Evolutionary conservation across 768 basidiomycete species (phyloP), one percentile per base, ranked within the genome.

Genomic region (Xerocomus spinulosus): DNA sequence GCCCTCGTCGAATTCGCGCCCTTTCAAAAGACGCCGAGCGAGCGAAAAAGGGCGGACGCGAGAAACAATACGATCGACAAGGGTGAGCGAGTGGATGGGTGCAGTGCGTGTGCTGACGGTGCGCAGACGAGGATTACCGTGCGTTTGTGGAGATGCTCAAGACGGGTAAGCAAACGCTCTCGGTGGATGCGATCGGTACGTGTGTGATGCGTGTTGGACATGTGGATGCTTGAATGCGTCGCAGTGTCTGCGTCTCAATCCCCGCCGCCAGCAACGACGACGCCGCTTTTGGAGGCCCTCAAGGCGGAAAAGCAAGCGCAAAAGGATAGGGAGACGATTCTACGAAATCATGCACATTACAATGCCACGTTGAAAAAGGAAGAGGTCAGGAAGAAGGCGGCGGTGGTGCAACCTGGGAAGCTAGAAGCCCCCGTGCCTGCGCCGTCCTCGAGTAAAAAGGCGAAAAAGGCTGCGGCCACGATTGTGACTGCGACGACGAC

Each of bases 1-100:
- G 93, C 90, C 2, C 74, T 96, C 4, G 92, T 99, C 7, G 95
- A 99, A 67, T 97, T 88, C 60, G 88, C 96, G 0, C 92, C 93
- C 5, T 90, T 86, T 53, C 93, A 92, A 65, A 96, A 92, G 61
- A 68, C 86, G 10, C 90, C 93, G 0, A 61, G 77, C 0, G 75
- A 77, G 51, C 82, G 86, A 67, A 83, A 82, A 66, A 97, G 95
- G 68, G 63, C 66, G 0, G 95, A 99, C 58, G 78, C 77, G 29
- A 74, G 92, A 20, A 85, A 83, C 55, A 90, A 80, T 0, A 95
- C 93, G 0, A 95, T 99, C 46, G 92, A 94, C 56, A 82, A 88
- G 70, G 61, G 51, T n/a, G n/a, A n/a, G n/a, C n/a, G n/a, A n/a
- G n/a, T n/a, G n/a, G n/a, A n/a, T n/a, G n/a, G n/a, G n/a, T n/a